Percentiles rank a stretch among this genome's conserved stretches.
Evolutionary conservation across 306 rosid genomes (phyloP).

Genomic region (Datisca glomerata): DNA sequence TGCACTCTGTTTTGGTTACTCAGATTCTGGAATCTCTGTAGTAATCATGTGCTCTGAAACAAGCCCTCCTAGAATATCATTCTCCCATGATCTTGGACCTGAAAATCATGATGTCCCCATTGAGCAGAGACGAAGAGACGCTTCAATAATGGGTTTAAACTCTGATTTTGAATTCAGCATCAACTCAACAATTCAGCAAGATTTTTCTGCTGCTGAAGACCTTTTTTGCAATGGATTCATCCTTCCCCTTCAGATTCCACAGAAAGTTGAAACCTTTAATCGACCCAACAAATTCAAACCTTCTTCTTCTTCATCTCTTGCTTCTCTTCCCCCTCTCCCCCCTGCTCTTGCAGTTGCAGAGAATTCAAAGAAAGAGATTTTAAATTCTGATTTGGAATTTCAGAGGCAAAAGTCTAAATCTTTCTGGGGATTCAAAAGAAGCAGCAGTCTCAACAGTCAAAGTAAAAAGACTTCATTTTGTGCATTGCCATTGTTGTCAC

Average conservation of each 20-base stretch:
- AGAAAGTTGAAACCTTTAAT: slow-evolving; percentile 5
- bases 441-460: slow-evolving; percentile 64
- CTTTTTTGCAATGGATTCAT: slow-evolving; percentile 75
- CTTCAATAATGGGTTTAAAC: slow-evolving; percentile 37
- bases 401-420: slow-evolving; percentile 43
- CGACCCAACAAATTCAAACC: not conserved
- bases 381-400: slow-evolving; percentile 17
- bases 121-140: slow-evolving; percentile 22
- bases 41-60: slow-evolving; percentile 52
- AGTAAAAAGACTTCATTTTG: slow-evolving; percentile 30
- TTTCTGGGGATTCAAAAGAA: slow-evolving; percentile 88
- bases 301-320: slow-evolving; percentile 13
- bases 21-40: not conserved
- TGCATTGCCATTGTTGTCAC: slow-evolving; percentile 44
- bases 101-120: slow-evolving; percentile 8
- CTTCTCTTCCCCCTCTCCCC: slow-evolving; percentile 42
- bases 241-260: slow-evolving; percentile 41
- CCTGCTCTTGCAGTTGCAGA: slow-evolving; percentile 14
- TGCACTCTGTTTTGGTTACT: not conserved
- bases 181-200: slow-evolving; percentile 21
- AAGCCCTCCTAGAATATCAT: slow-evolving; percentile 62
- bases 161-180: slow-evolving; percentile 69
- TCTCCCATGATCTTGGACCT: slow-evolving; percentile 56
- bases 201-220: slow-evolving; percentile 73
- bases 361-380: slow-evolving; percentile 21